Evolutionary conservation across 2,329 filamentous ascomycete genomes (phyloP).

Genomic region (Colletotrichum tropicale): DNA sequence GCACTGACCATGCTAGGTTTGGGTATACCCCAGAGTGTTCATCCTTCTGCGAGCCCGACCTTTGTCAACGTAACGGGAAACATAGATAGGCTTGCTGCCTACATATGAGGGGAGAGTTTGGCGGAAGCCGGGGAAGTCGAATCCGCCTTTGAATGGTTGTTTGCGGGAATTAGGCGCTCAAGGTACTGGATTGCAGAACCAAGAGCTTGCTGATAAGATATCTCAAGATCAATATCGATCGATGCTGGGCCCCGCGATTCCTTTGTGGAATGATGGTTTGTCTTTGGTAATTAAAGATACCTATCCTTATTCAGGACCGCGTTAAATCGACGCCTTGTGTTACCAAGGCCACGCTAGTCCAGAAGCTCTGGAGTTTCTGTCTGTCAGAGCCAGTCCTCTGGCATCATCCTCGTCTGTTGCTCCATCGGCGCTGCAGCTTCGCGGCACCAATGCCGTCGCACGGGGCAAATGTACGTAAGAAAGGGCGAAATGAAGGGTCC

Average conservation of each 20-base stretch:
- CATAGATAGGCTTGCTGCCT: constrained; percentile 1
- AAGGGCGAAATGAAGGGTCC: neutral
- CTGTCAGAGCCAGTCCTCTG: neutral
- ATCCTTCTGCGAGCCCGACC: neutral
- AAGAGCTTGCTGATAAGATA: neutral
- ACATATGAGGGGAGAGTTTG: neutral
- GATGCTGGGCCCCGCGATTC: neutral
- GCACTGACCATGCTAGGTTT: constrained; percentile 6
- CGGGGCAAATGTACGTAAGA: neutral
- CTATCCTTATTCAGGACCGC: neutral
- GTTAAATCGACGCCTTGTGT: neutral
- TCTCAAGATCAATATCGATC: neutral
- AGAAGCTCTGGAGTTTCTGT: neutral
- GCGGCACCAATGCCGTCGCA: neutral
- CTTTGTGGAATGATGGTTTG: neutral
- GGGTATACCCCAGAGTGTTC: constrained; percentile 17
- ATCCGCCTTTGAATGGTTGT: neutral
- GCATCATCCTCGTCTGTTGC: neutral
- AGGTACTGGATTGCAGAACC: neutral
- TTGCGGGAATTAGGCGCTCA: neutral
- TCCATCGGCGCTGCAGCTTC: neutral
- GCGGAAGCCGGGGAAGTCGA: constrained; percentile 3
- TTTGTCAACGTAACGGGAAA: neutral
- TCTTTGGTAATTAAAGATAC: neutral
- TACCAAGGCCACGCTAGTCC: neutral